Base-by-base conservation (phyloP, 2,329 filamentous ascomycete genomes). In the Helicocarpus griseus region DNA sequence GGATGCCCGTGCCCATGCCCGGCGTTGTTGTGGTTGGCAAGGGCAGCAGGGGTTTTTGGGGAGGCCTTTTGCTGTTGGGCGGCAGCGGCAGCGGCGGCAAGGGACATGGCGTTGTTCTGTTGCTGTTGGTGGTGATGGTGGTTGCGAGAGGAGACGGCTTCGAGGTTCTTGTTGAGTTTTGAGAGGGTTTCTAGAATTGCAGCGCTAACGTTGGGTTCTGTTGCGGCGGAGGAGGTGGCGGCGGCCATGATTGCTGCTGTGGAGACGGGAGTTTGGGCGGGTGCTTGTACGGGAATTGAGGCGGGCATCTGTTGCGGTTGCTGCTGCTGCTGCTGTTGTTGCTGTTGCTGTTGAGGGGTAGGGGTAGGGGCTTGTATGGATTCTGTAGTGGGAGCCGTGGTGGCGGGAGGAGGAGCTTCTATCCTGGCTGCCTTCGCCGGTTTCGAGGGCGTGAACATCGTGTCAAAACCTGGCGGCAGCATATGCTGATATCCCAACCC, bases 381-480 rank as follows among this genome's bases (percentile, higher is more conserved):
- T 51, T 39, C 41, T 22, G n/a, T 40, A 38, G 52, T 50, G 5
- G 51, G 29, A 29, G 48, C n/a, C 13, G 48, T 19, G 11, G 48
- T 29, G n/a, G 36, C 22, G 19, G 26, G 13, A 33, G 29, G 28
- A 4, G 38, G 33, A 31, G 41, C 24, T 7, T 44, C 33, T n/a
- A 40, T 33, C 7, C 35, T 31, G 22, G 22, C 13, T 19, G 24
- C 24, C 24, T 47, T 51, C 11, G 21, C 21, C 43, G 24, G 14
- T 8, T 36, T 44, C 19, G 49, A 11, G 56, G 60, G 26, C 19
- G 46, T 56, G 52, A 70, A 71, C 65, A 71, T 69, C 9, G 61
- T 66, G 29, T 69, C 68, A 49, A 67, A 71, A 1, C 68, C 68
- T 14, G 67, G 65, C 1, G 68, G 68, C 22, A 70, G 50, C 7